Evolutionary conservation across 495 filamentous ascomycete species (phyloP).

Genomic region (Hypoxylon lienhwacheense): DNA sequence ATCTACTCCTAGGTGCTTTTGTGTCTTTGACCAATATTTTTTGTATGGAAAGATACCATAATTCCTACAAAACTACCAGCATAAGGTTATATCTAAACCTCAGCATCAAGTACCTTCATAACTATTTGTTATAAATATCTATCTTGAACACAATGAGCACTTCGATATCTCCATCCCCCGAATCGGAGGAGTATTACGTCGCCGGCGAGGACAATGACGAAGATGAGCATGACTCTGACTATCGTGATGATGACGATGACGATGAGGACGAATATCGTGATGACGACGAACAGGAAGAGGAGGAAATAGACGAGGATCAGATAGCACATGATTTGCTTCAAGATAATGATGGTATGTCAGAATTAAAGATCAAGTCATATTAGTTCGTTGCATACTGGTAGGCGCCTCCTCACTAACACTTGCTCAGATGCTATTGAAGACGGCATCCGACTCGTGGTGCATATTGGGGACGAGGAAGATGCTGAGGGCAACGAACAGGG

Average conservation of each 20-base stretch:
- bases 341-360: conserved; percentile 45
- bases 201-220: conserved; percentile 38
- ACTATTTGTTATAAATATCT: too few relatives aligned
- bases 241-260: conserved; percentile 50
- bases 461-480: conserved; percentile 41
- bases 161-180: conserved; percentile 26
- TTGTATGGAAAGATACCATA: too few relatives aligned
- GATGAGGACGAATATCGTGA: conserved; percentile 44
- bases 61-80: too few relatives aligned
- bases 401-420: background rate
- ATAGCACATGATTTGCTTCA: conserved; percentile 43
- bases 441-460: conserved; percentile 37
- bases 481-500: conserved; percentile 25
- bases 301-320: conserved; percentile 45
- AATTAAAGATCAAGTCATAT: too few relatives aligned
- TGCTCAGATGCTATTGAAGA: conserved; percentile 36
- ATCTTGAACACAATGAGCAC: conserved; percentile 23
- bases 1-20: too few relatives aligned
- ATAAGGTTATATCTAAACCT: too few relatives aligned
- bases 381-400: too few relatives aligned
- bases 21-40: too few relatives aligned
- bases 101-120: too few relatives aligned
- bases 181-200: conserved; percentile 24
- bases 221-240: conserved; percentile 54
- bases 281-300: conserved; percentile 37